A percentile compares a stretch with the other conserved stretches of the same genome.
Conservation (phyloP, 2,329 filamentous ascomycete genomes). For the Colletotrichum sp. region DNA sequence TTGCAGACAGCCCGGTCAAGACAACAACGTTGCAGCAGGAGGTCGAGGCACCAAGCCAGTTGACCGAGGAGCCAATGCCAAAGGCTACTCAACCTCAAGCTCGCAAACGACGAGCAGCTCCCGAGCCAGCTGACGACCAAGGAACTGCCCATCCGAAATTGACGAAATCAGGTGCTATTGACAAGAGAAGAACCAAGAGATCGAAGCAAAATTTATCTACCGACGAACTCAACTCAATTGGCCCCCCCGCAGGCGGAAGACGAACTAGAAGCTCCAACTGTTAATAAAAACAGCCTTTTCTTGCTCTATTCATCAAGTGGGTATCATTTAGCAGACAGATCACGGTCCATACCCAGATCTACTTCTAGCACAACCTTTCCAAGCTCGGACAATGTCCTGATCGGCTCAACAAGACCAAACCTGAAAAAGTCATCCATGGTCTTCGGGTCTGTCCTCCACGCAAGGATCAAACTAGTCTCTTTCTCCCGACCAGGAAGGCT, state of each 20-base stretch:
- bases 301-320: not conserved
- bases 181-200: not conserved
- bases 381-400: slow-evolving; percentile 51
- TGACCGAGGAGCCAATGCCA: not conserved
- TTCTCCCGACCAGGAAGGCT: slow-evolving; percentile 49
- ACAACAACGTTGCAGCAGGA: not conserved
- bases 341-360: slow-evolving; percentile 37
- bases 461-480: slow-evolving; percentile 46
- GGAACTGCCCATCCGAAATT: not conserved
- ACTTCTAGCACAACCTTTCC: slow-evolving; percentile 47
- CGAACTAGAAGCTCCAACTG: not conserved
- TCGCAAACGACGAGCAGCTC: not conserved
- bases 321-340: slow-evolving; percentile 3
- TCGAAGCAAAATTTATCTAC: not conserved
- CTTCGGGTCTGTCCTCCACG: slow-evolving; percentile 48
- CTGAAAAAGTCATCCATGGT: slow-evolving; percentile 50
- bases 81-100: not conserved
- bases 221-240: not conserved
- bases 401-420: slow-evolving; percentile 51
- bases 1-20: not conserved
- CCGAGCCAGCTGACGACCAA: not conserved
- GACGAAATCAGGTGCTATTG: not conserved
- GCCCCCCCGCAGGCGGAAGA: not conserved
- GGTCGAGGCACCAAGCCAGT: not conserved
- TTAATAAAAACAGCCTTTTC: not conserved